Conservation (phyloP, 2,329 filamentous ascomycete species). For the Grosmannia penicillata region DNA sequence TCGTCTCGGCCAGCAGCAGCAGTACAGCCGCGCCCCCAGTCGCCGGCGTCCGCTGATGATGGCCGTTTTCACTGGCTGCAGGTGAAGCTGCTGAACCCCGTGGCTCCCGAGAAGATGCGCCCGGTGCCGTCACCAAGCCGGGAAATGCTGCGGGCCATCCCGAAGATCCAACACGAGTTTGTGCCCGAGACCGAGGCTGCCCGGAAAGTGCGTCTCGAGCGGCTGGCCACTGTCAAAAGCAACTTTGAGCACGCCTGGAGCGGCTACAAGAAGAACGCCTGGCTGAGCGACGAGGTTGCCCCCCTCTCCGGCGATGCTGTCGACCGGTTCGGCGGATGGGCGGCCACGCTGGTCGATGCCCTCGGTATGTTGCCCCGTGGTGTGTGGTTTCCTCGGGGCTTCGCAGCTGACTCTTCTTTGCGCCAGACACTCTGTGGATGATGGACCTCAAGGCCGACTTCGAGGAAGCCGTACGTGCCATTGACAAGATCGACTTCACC, state of each 20-base stretch:
- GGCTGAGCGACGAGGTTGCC: conserved; percentile 31
- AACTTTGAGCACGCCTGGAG: conserved; percentile 24
- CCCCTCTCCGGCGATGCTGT: conserved; percentile 18
- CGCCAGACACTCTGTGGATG: conserved; percentile 34
- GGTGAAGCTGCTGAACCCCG: conserved; percentile 8
- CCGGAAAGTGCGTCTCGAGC: conserved; percentile 14
- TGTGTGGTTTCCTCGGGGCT: conserved; percentile 13
- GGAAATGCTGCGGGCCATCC: conserved; percentile 11
- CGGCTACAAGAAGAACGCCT: conserved; percentile 30
- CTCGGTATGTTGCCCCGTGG: conserved; percentile 23
- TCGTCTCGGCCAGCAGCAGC: not conserved
- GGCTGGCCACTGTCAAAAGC: conserved; percentile 18
- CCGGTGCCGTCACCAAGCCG: conserved; percentile 3
- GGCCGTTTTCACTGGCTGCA: conserved; percentile 9
- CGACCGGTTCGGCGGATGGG: conserved; percentile 32
- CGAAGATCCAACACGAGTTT: conserved; percentile 22
- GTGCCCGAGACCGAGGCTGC: conserved; percentile 11
- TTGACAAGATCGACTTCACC: conserved; percentile 31
- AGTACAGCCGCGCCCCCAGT: not conserved
- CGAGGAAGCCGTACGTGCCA: conserved; percentile 29
- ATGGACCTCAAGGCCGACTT: conserved; percentile 40
- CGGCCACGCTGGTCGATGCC: conserved; percentile 36
- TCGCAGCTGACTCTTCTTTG: conserved; percentile 11
- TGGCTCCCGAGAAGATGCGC: conserved; percentile 5
- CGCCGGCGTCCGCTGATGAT: not conserved